Evolutionary conservation across 192 early-diverging fungal genomes (phyloP), one percentile per base, ranked within the genome.

Genomic region (Coemansia aciculifera): DNA sequence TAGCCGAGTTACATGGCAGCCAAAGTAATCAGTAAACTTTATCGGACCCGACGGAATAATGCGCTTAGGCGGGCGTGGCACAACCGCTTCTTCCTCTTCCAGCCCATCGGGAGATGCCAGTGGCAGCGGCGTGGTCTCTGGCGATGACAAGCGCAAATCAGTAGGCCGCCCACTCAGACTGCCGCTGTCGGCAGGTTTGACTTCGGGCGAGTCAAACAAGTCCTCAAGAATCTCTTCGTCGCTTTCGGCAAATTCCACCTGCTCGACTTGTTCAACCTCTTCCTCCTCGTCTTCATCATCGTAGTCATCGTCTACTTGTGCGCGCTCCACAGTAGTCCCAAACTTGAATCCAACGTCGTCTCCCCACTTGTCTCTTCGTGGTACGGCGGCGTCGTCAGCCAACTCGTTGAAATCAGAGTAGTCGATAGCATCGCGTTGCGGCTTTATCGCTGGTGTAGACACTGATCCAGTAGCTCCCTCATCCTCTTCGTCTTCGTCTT

Each of bases 391-490:
- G 44, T 95, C 92, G 1, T 93, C 89, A 3, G 59, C 59, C 17
- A 90, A 69, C 60, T 96, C 94, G 65, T 93, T 86, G 67, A 91
- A 89, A 59, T 92, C 91, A 0, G 90, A 93, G 71, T 86, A 96
- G 74, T 96, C 93, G 2, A 94, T 77, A 1, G 93, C 93, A 73
- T 93, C 88, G 27, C 79, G 83, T 29, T 84, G 79, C 31, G 89
- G 90, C 49, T 85, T 76, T 34, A 88, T 85, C 15, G 67, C 59
- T 9, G 74, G 62, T 19, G 69, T 40, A 13, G 48, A 63, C 11
- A 42, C 36, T 36, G 44, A 17, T 24, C 12, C 51, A 19, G 36
- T 62, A 17, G 36, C 44, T 5, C n/a, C 76, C 42, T 74, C 56
- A 2, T 32, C 63, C 5, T 72, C 71, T 2, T 85, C 86, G 9